These are phyloP conservation scores for Trichoderma guizhouense DNA, from an alignment of 2,329 filamentous ascomycete species.

Conservation along the genomic window DNA sequence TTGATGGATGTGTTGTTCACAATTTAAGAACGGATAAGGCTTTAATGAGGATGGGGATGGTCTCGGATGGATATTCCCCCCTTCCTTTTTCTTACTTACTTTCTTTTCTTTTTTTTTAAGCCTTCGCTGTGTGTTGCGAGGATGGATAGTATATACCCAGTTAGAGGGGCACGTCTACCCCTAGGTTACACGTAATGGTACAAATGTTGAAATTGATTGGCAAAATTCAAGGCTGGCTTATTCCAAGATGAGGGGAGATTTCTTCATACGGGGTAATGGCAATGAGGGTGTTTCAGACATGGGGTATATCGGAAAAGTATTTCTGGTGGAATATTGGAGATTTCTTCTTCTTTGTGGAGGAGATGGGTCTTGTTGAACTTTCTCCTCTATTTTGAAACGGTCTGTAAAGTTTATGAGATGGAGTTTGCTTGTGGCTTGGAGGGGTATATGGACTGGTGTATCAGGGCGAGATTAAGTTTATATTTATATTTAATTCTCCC, in stretches of 20 bases:
- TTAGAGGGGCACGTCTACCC: not conserved
- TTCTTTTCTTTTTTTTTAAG: not conserved
- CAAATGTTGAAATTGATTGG: not conserved
- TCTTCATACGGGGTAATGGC: not conserved
- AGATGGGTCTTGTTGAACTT: not conserved
- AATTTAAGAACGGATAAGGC: not conserved
- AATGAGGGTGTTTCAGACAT: not conserved
- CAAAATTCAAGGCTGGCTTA: not conserved
- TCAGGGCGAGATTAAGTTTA: not conserved
- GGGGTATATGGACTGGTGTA: not conserved
- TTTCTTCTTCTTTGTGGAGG: too few relatives aligned
- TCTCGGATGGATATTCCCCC: not conserved
- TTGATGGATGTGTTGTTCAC: not conserved
- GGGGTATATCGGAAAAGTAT: not conserved
- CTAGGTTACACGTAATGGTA: not conserved
- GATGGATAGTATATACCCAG: constrained; percentile 17
- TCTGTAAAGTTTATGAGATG: not conserved
- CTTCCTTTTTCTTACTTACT: not conserved
- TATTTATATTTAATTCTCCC: not conserved
- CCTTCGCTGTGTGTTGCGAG: not conserved
- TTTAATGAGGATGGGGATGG: not conserved
- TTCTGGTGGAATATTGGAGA: not conserved
- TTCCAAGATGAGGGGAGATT: rapidly evolving
- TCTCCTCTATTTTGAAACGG: not conserved
- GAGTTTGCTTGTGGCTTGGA: not conserved